Conservation (phyloP, 2,329 filamentous ascomycete genomes). For the Fusarium napiforme region DNA sequence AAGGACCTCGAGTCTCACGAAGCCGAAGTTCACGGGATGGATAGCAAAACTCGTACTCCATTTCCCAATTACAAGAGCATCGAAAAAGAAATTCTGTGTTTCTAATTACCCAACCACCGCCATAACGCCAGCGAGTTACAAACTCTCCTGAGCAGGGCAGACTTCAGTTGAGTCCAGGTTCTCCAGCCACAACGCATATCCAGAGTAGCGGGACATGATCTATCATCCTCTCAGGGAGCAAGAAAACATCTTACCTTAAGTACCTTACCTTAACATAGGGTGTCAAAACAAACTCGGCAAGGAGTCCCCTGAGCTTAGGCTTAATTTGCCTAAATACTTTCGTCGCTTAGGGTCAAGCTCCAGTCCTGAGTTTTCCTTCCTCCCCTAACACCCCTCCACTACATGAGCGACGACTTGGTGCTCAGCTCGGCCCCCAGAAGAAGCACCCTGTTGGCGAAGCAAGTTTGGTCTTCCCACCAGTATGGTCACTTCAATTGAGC, state of each 20-base stretch:
- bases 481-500: neutral
- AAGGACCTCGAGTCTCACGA: neutral
- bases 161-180: no score
- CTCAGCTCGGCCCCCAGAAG: neutral
- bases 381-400: no score
- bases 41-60: neutral
- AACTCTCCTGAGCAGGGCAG: neutral
- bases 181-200: accelerated
- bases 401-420: neutral
- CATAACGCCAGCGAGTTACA: neutral
- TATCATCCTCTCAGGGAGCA: no score
- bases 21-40: neutral
- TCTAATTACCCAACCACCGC: neutral
- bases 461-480: neutral
- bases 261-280: no score
- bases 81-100: neutral
- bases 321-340: no score
- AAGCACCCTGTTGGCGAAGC: neutral
- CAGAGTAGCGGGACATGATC: no score
- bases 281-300: no score
- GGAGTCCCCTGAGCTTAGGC: no score
- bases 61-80: no score
- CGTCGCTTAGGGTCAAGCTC: no score
- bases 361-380: no score
- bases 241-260: no score